phyloP scores from a whole-genome alignment of 805 yeast genomes.

The Sporopachydermia quercuum region DNA sequence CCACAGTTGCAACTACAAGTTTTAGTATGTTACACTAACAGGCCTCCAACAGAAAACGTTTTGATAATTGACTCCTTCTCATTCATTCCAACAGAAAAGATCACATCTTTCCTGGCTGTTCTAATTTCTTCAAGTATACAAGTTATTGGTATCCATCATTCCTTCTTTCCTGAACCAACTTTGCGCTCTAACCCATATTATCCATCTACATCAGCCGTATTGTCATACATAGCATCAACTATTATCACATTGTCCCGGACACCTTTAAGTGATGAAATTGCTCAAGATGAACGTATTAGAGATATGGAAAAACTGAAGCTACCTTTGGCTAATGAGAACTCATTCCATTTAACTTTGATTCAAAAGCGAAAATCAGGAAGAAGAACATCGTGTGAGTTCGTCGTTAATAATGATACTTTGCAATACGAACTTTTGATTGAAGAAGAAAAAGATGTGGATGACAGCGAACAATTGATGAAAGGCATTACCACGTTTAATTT shows the following conservation, averaged over 20 bases:
- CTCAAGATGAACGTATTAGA: constrained; percentile 34
- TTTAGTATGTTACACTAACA: constrained; percentile 13
- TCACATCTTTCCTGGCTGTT: constrained; percentile 35
- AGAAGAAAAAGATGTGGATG: constrained; percentile 16
- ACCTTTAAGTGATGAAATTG: constrained; percentile 16
- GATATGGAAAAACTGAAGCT: constrained; percentile 26
- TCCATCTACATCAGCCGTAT: constrained; percentile 37
- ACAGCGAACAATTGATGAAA: constrained; percentile 42
- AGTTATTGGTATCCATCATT: constrained; percentile 33
- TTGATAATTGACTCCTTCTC: constrained; percentile 59
- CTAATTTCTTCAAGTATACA: constrained; percentile 32
- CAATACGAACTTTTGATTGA: background rate
- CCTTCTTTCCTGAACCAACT: constrained; percentile 24
- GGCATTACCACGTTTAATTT: constrained; percentile 82
- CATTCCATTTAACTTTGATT: constrained; percentile 21
- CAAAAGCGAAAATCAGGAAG: constrained; percentile 81
- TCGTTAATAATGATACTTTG: constrained; percentile 27
- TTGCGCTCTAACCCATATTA: constrained; percentile 21
- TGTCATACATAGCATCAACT: constrained; percentile 62
- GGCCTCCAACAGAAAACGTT: constrained; percentile 20
- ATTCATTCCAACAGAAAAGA: constrained; percentile 28
- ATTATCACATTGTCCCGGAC: constrained; percentile 47
- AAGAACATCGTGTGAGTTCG: constrained; percentile 39
- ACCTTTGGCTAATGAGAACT: constrained; percentile 25
- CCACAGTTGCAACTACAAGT: constrained; percentile 7